Percentiles rank a stretch among this genome's conserved stretches.
Evolutionary conservation across 78 protist species (phyloP).

Genomic region (Dictyostelium citrinum): DNA sequence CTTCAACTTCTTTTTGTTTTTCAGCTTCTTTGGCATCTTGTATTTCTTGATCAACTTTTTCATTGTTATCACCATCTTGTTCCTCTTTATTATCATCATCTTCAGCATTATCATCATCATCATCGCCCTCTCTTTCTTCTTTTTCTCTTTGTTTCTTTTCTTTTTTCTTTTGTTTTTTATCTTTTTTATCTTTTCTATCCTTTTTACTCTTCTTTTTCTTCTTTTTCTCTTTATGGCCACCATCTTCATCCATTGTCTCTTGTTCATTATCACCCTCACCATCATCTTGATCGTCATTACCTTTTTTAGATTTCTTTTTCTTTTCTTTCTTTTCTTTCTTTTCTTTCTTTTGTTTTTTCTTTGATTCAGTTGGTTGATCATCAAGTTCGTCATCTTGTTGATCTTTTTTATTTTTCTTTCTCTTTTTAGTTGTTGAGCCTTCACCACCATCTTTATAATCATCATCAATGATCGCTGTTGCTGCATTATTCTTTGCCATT

Average conservation of each 20-base stretch:
- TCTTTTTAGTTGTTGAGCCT: neutral
- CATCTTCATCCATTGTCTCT: neutral
- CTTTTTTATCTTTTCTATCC: neutral
- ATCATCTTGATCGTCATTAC: neutral
- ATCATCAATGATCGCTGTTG: neutral
- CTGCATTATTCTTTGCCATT: neutral
- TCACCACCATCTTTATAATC: neutral
- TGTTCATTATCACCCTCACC: neutral
- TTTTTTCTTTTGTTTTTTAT: neutral
- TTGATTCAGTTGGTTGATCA: neutral
- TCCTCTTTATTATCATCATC: neutral
- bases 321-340: neutral
- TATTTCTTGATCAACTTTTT: neutral
- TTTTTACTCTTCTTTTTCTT: neutral
- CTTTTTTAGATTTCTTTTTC: constrained; percentile 16
- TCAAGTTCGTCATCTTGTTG: neutral
- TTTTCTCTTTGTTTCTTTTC: neutral
- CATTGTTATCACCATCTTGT: neutral
- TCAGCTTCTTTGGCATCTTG: neutral
- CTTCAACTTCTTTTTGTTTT: neutral
- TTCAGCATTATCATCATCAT: neutral
- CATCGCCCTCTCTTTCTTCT: neutral
- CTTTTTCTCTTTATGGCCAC: neutral
- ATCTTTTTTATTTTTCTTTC: constrained; percentile 1
- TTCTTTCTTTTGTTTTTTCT: neutral